Evolutionary conservation across 768 basidiomycete genomes (phyloP).

Genomic region (Mycena maculata): DNA sequence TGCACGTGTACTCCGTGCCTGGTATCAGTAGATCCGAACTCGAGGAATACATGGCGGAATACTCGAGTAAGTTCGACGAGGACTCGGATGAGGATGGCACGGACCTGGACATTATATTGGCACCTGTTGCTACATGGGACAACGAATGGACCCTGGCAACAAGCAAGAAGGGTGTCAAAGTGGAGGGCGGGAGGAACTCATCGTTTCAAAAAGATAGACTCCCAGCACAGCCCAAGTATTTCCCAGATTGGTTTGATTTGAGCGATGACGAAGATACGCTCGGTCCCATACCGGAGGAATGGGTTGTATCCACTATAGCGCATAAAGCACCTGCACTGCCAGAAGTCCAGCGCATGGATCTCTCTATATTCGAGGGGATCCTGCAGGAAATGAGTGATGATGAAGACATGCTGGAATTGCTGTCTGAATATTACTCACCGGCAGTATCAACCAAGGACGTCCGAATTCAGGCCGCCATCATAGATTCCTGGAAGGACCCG

Average conservation of each 20-base stretch:
- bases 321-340: neutral
- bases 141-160: neutral
- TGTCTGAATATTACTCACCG: neutral
- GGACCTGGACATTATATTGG: neutral
- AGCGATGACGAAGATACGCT: no score
- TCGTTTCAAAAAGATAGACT: neutral
- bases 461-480: neutral
- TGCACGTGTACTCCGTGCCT: neutral
- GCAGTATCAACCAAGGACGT: neutral
- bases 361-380: neutral
- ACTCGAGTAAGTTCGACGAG: neutral
- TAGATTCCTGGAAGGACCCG: slow-evolving; percentile 4
- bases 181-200: neutral
- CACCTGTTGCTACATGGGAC: neutral
- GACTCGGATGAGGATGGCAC: neutral
- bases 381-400: neutral
- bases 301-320: neutral
- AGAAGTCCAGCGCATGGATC: neutral
- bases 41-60: neutral
- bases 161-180: neutral
- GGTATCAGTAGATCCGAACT: neutral
- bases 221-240: neutral
- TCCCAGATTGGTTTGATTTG: slow-evolving; percentile 9
- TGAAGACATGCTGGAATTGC: neutral
- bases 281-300: no score